Conservation (phyloP, 2,329 filamentous ascomycete species). For the Trichoderma brevicompactum region DNA sequence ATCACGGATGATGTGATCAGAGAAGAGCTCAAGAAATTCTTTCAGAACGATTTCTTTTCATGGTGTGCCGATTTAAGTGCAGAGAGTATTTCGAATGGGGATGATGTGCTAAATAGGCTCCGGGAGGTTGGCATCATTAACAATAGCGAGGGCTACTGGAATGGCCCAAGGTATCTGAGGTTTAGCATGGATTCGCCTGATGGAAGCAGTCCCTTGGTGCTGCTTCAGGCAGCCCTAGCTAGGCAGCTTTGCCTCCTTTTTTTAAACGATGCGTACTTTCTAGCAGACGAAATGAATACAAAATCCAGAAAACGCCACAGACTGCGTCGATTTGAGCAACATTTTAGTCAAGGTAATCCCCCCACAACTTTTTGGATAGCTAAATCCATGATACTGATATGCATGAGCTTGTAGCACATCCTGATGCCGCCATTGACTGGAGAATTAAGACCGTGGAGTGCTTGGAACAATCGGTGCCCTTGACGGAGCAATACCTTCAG, state of each 20-base stretch:
- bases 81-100: neutral
- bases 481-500: neutral
- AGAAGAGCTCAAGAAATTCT: neutral
- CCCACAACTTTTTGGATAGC: accelerated
- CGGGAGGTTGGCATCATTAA: neutral
- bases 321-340: neutral
- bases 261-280: neutral
- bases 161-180: neutral
- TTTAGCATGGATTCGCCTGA: neutral
- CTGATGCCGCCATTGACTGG: neutral
- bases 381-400: neutral
- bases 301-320: accelerated
- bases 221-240: neutral
- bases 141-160: neutral
- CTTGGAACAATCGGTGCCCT: neutral
- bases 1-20: neutral
- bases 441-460: neutral
- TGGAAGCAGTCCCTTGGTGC: neutral
- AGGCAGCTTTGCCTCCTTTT: neutral
- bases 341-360: neutral
- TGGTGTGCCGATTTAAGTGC: slow-evolving; percentile 1
- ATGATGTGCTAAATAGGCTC: neutral
- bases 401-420: neutral
- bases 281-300: neutral
- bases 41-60: neutral